A percentile compares a stretch with the other conserved stretches of the same genome.
phyloP scores from a whole-genome alignment of 345 rosid species.

The Corchorus olitorius region DNA sequence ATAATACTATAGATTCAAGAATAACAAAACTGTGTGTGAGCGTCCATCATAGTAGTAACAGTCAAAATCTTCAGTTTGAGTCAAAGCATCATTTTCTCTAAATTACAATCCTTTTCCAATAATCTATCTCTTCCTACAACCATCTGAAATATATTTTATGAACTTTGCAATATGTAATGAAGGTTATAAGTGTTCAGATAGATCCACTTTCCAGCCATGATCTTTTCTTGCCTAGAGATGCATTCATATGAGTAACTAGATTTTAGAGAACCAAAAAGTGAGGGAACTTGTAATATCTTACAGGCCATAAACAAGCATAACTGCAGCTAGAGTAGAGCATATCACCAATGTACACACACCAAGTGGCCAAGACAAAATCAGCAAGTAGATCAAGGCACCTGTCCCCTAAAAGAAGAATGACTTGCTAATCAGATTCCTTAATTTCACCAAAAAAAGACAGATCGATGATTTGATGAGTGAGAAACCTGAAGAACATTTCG shows the following conservation, averaged over 20 bases:
- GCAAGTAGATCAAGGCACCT: constrained; percentile 85
- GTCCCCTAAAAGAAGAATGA: constrained; percentile 61
- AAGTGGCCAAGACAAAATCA: constrained; percentile 81
- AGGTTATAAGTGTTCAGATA: neutral
- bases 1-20: constrained; percentile 3
- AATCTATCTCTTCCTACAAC: neutral
- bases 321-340: constrained; percentile 71
- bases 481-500: constrained; percentile 90
- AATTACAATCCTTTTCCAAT: constrained; percentile 7
- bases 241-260: neutral
- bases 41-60: neutral
- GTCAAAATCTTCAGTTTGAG: neutral
- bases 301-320: constrained; percentile 83
- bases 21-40: constrained; percentile 9
- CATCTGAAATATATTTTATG: constrained; percentile 9
- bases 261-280: constrained; percentile 17
- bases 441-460: constrained; percentile 10
- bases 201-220: neutral
- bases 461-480: constrained; percentile 12
- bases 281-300: constrained; percentile 43
- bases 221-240: constrained; percentile 8
- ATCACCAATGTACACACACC: constrained; percentile 76
- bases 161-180: constrained; percentile 14
- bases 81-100: neutral
- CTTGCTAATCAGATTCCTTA: constrained; percentile 26